Base-by-base conservation (phyloP, 495 filamentous ascomycete species). In the Lichina pygmaea region DNA sequence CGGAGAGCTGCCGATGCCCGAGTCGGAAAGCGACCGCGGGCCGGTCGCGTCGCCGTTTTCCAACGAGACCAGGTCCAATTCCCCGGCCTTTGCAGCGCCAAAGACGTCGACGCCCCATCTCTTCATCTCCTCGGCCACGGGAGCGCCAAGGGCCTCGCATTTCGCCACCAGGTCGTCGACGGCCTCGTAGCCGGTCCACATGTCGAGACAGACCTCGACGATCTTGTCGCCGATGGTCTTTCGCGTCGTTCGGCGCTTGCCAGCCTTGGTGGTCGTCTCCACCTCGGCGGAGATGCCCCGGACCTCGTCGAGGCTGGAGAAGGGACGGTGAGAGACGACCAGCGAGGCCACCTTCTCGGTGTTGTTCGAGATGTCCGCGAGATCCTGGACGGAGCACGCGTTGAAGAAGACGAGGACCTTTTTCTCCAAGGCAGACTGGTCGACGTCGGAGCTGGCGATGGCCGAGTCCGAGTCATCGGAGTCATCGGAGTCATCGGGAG, bases 401-500 rank as follows among this genome's bases (percentile, higher is more conserved):
- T 97, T 95, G 59, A 97, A 72, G 55, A 82, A 92, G 0, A 72
- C 66, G 13, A 95, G 61, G 1, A 93, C 71, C 43, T 69, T 70
- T 6, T 46, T 47, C 17, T 78, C 70, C 36, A 73, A 48, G 31
- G 61, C 59, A 31, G 58, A 52, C 40, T 60, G 60, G 12, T 58
- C 59, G n/a, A 55, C 59, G 7, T 46, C 34, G 13, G 60, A 62
- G 44, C 60, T 54, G 11, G 49, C 57, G 9, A 57, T 45, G 32
- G 60, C 63, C 6, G 71, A 70, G 48, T 75, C 71, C 1, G 66
- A 68, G 50, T 77, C 73, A 33, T 70, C 61, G 3, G 73, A 68
- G 50, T 77, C 73, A 33, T 70, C 61, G 3, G 73, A 24, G 4
- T 24, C 4, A 24, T 4, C 24, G 24, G 24, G 24, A 1, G 24